Evolutionary conservation across 176 grass and related monocot genomes (phyloP), one percentile per base, ranked within the genome.

Genomic region (Aegilops longissima): DNA sequence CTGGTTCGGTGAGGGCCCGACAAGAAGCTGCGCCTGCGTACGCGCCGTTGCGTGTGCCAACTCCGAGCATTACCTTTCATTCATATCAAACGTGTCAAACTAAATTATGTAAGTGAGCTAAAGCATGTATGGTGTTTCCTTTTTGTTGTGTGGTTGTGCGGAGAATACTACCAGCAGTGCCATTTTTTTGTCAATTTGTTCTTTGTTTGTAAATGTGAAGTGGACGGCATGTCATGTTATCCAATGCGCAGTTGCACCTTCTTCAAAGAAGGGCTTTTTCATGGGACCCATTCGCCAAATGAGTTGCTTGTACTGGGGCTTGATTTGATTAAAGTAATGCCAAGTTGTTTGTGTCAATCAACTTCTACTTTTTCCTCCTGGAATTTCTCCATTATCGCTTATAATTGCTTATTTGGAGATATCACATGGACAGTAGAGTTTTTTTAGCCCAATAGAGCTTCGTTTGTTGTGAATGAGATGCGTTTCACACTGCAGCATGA

Each of bases 191-290:
- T 85, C 66, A 0, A 81, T 80, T 84, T 39, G 13, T 58, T 68
- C 14, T 16, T 24, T 79, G 47, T 33, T 61, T 36, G 1, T 8
- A 25, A n/a, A 82, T 72, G 80, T 83, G 76, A 84, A 85, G 85
- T 88, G 85, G 85, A 80, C 69, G 69, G 47, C 81, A 76, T 88
- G 38, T 87, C 75, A 81, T 68, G 23, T 38, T 86, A 35, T 42
- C 42, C 86, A 64, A 68, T 58, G 25, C 70, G 71, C 52, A 86
- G 51, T 82, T 86, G 89, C 73, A 18, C 18, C 54, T 58, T 75
- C 56, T 66, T 83, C 40, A 90, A 87, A 90, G 24, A 65, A 13
- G 20, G 73, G 4, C 84, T 58, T 90, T 79, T 56, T 90, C 14
- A 47, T 82, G 70, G 71, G 83, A 39, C 72, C 69, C 61, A 58